Conservation (phyloP, 805 yeast species). For the Nakazawaea ernobii region DNA sequence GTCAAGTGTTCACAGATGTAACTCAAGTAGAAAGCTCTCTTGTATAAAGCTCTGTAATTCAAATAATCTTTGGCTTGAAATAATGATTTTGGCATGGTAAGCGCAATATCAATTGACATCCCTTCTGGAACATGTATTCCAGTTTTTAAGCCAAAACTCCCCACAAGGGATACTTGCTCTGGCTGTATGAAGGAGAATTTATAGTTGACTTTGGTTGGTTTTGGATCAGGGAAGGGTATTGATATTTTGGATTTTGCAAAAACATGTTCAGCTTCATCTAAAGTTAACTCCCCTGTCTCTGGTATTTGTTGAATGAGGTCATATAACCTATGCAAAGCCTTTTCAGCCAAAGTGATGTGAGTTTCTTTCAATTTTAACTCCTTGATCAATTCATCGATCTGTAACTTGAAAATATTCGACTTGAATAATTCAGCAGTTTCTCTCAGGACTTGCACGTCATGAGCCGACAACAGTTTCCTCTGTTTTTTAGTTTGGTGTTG, state of each 20-base stretch:
- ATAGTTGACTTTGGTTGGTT: slow-evolving; percentile 65
- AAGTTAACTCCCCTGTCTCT: slow-evolving; percentile 40
- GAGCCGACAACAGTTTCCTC: slow-evolving; percentile 46
- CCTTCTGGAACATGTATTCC: slow-evolving; percentile 58
- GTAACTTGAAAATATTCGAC: slow-evolving; percentile 90
- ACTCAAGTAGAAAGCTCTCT: slow-evolving; percentile 83
- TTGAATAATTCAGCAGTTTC: slow-evolving; percentile 93
- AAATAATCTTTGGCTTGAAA: slow-evolving; percentile 86
- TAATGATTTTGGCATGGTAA: slow-evolving; percentile 72
- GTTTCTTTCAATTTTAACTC: slow-evolving; percentile 74
- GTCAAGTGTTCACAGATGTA: slow-evolving; percentile 64
- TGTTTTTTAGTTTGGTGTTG: slow-evolving; percentile 8
- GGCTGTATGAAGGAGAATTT: slow-evolving; percentile 69
- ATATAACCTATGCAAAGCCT: slow-evolving; percentile 67
- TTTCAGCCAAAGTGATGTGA: slow-evolving; percentile 62
- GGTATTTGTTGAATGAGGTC: slow-evolving; percentile 64
- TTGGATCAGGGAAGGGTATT: slow-evolving; percentile 89
- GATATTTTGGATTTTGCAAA: slow-evolving; percentile 41
- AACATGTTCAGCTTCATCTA: slow-evolving; percentile 54
- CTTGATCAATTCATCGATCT: slow-evolving; percentile 83
- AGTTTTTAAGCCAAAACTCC: slow-evolving; percentile 85
- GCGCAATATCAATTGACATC: slow-evolving; percentile 67
- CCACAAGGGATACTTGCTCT: slow-evolving; percentile 69
- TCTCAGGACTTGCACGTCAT: slow-evolving; percentile 85
- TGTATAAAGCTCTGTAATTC: slow-evolving; percentile 85